Percentiles rank a stretch among this genome's conserved stretches.
Evolutionary conservation across 2,329 filamentous ascomycete genomes (phyloP).

Genomic region (Trichoderma sp.): DNA sequence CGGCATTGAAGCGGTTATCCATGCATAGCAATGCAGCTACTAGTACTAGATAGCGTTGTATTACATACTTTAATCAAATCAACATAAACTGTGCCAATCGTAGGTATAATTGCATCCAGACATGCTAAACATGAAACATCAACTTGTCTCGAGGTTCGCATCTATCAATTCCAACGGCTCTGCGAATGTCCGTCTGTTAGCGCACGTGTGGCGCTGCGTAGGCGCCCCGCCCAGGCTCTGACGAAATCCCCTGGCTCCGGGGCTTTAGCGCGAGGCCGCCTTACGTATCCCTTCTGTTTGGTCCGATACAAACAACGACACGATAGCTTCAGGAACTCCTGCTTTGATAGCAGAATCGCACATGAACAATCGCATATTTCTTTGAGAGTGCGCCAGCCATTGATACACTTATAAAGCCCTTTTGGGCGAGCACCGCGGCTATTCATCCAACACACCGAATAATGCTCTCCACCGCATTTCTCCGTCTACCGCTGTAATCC

Average conservation of each 20-base stretch:
- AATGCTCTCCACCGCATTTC: slow-evolving; percentile 7
- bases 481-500: slow-evolving; percentile 1
- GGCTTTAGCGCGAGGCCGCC: slow-evolving; percentile 9
- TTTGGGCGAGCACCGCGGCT: not conserved
- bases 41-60: not conserved
- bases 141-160: not conserved
- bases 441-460: not conserved
- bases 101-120: not conserved
- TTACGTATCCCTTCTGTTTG: slow-evolving; percentile 19
- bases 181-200: not conserved
- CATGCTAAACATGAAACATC: not conserved
- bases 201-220: slow-evolving; percentile 14
- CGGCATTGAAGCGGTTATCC: not conserved
- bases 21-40: not conserved
- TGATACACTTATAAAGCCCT: not conserved
- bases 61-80: not conserved
- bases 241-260: slow-evolving; percentile 8
- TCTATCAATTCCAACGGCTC: not conserved
- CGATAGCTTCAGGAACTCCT: not conserved
- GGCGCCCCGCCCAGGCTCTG: slow-evolving; percentile 12
- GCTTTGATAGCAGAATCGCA: not conserved
- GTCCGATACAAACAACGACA: not conserved
- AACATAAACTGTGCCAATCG: not conserved
- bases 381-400: not conserved
- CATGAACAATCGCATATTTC: not conserved